Evolutionary conservation across 805 yeast species (phyloP).

Genomic region (Saccharomycopsis sp.): DNA sequence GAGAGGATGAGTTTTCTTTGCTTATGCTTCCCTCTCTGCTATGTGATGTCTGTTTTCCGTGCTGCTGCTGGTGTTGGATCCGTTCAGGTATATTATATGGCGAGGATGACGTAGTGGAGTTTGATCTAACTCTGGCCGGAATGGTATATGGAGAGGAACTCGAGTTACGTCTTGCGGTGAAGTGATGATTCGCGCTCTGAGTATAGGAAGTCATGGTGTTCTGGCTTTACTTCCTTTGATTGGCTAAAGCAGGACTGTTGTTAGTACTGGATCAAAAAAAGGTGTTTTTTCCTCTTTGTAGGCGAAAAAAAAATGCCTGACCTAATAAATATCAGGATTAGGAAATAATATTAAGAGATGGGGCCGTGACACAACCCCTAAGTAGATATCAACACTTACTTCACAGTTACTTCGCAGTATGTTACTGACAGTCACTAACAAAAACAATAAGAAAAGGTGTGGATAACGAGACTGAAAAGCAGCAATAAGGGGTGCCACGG

Average conservation of each 20-base stretch:
- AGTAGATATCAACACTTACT: background rate
- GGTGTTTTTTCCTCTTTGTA: background rate
- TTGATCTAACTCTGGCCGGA: conserved; percentile 16
- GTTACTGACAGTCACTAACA: background rate
- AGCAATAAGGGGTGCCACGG: background rate
- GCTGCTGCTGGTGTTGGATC: background rate
- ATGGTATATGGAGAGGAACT: conserved; percentile 20
- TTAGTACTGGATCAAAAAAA: no score
- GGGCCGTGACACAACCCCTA: background rate
- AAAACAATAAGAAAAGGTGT: background rate
- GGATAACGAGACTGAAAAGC: background rate
- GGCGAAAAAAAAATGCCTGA: background rate
- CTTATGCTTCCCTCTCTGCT: background rate
- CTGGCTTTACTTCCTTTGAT: no score
- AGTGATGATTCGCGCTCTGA: conserved; percentile 1
- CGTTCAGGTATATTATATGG: conserved; percentile 19
- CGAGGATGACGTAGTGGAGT: conserved; percentile 3
- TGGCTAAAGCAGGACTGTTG: no score
- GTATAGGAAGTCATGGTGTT: conserved; percentile 16
- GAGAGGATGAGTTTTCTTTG: background rate
- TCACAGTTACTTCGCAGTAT: no score
- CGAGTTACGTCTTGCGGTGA: conserved; percentile 15
- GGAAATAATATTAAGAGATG: background rate
- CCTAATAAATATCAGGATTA: no score
- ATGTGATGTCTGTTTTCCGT: background rate